These are phyloP conservation scores for Eutrema yunnanense DNA, from an alignment of 345 rosid genomes.

Conservation along the genomic window DNA sequence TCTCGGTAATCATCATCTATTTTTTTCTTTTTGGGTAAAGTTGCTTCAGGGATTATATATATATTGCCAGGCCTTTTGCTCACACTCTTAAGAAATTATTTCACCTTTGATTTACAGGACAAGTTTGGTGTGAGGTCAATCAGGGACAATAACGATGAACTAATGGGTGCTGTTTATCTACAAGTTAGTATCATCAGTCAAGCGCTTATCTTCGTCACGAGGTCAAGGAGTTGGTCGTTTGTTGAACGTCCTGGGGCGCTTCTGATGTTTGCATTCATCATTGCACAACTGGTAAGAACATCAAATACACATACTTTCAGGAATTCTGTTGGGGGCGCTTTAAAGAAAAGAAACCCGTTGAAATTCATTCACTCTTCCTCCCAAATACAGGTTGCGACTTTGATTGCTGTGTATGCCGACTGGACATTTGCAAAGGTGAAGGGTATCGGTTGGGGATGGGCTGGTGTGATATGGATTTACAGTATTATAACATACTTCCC, in stretches of 20 bases:
- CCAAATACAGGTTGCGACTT: constrained; percentile 49
- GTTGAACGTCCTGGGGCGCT: constrained; percentile 36
- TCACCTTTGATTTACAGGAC: constrained; percentile 38
- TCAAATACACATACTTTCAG: not conserved
- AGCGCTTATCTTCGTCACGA: constrained; percentile 37
- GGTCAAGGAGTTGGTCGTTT: constrained; percentile 38
- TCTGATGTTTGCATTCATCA: constrained; percentile 28
- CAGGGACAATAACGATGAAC: constrained; percentile 31
- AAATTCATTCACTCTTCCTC: not conserved
- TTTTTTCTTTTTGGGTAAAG: not conserved
- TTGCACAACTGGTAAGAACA: constrained; percentile 45
- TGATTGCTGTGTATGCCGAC: constrained; percentile 51
- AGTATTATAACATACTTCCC: constrained; percentile 74
- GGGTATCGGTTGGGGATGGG: constrained; percentile 64
- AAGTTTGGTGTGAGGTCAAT: constrained; percentile 48
- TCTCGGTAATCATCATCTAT: constrained; percentile 34
- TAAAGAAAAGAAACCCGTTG: not conserved
- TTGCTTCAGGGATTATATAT: not conserved
- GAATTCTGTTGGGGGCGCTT: not conserved
- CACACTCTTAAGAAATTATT: not conserved
- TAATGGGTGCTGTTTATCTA: constrained; percentile 47
- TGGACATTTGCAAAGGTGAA: constrained; percentile 49
- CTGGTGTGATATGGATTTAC: constrained; percentile 82
- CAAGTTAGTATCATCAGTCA: constrained; percentile 53
- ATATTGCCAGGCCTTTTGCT: not conserved